A percentile compares a stretch with the other conserved stretches of the same genome.
phyloP scores from a whole-genome alignment of 257 asterid genomes.

The Lithospermum erythrorhizon region DNA sequence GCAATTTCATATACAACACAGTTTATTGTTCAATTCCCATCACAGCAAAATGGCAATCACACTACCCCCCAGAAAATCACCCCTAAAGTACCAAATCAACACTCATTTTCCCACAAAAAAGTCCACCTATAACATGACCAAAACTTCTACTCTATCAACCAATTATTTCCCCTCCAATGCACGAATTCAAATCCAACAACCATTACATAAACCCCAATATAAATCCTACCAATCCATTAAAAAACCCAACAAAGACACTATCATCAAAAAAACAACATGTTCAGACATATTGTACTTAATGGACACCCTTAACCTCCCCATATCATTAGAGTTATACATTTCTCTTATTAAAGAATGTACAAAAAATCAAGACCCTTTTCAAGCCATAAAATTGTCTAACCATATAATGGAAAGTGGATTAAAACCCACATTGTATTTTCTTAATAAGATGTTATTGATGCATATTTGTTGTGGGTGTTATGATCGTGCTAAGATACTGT shows the following conservation, averaged over 20 bases:
- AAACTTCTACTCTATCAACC: too few relatives aligned
- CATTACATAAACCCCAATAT: constrained; percentile 38
- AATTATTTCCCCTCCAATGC: constrained; percentile 12
- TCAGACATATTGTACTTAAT: constrained; percentile 50
- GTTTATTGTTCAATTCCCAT: neutral
- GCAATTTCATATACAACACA: neutral
- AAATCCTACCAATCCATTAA: constrained; percentile 21
- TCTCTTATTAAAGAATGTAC: constrained; percentile 62
- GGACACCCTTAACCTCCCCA: constrained; percentile 46
- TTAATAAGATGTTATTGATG: constrained; percentile 49
- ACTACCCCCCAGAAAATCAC: neutral
- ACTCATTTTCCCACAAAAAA: neutral
- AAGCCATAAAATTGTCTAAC: constrained; percentile 36
- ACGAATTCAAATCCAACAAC: constrained; percentile 33
- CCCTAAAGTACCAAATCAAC: neutral
- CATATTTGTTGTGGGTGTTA: constrained; percentile 23
- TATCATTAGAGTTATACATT: constrained; percentile 39
- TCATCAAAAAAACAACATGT: constrained; percentile 15
- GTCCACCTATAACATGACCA: neutral
- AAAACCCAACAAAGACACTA: constrained; percentile 12
- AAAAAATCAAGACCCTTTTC: constrained; percentile 27
- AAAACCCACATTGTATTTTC: constrained; percentile 19
- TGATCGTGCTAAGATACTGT: constrained; percentile 43
- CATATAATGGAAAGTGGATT: constrained; percentile 36
- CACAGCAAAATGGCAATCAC: neutral